Evolutionary conservation across 306 rosid species (phyloP).

Genomic region (Erythrophleum fordii): DNA sequence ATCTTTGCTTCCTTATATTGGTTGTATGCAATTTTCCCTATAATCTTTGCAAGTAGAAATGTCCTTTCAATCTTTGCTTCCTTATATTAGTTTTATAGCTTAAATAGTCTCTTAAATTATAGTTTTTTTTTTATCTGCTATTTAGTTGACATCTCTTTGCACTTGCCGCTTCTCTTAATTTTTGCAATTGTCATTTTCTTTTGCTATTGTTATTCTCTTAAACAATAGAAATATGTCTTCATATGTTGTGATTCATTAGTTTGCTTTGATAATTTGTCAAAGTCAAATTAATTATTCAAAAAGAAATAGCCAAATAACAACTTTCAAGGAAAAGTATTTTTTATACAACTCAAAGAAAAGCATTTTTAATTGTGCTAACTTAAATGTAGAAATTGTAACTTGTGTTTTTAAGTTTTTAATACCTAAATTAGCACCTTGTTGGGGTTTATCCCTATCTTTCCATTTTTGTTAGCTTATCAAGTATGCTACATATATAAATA

Average conservation of each 20-base stretch:
- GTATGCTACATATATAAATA: constrained; percentile 14
- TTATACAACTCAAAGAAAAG: neutral
- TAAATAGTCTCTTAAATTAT: neutral
- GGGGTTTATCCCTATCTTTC: neutral
- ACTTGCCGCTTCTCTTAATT: neutral
- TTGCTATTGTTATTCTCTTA: neutral
- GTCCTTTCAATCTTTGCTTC: too few species aligned
- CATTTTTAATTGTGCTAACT: neutral
- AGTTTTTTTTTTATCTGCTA: neutral
- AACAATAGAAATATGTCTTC: neutral
- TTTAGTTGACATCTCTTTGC: neutral
- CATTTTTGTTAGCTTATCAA: neutral
- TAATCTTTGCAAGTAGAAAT: constrained; percentile 45
- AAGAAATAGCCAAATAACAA: neutral
- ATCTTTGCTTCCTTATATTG: constrained; percentile 47
- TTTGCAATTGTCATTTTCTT: neutral
- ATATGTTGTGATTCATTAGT: neutral
- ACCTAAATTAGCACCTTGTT: neutral
- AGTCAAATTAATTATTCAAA: neutral
- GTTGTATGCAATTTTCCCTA: constrained; percentile 40
- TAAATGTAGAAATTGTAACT: neutral
- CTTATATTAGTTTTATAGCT: too few species aligned
- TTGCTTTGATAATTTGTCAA: neutral
- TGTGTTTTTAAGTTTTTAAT: neutral
- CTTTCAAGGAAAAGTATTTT: neutral